Base-by-base conservation (phyloP, 768 basidiomycete species). In the Collybia nuda region DNA sequence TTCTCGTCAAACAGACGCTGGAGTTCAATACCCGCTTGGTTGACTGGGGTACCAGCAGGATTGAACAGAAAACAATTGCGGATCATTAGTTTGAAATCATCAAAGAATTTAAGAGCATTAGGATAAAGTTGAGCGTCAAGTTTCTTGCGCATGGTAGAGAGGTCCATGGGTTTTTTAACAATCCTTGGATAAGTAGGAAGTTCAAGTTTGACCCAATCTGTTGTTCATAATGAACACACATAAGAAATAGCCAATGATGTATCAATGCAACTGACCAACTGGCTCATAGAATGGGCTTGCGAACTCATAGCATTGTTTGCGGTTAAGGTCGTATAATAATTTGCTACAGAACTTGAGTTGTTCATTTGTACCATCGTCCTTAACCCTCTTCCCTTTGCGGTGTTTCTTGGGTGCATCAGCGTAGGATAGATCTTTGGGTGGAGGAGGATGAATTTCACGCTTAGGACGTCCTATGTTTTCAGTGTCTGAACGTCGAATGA, bases 371-470 rank as follows among this genome's bases (percentile, higher is more conserved):
- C 85, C 80, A 51, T 86, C 84, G 51, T 85, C 82, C 65, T 81
- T 84, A 35, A 63, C 66, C 38, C 73, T 71, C 66, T 89, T 88
- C 43, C 70, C 68, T 62, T 82, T 85, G 54, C 84, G 78, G 48
- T 76, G 68, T 66, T 86, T 86, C 72, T 85, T 87, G 24, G 89
- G 85, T 2, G 63, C 77, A 63, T 92, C 90, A 11, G 82, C 81
- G 64, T 96, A 97, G 0, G 87, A 81, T 8, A 94, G 68, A 60
- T 98, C 96, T 68, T 93, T 95, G 0, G 93, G 85, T 18, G 93
- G 88, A 9, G 95, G 96, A 3, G 96, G 92, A 63, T 98, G 96
- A 23, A 98, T 95, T 67, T 99, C 97, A 47, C 97, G 90, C 72
- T 98, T 98, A 1, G 96, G 96, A n/a, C 97, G 85, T 19, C 81